phyloP scores from a whole-genome alignment of 441 rosid species.

The Syzygium syzygioides region DNA sequence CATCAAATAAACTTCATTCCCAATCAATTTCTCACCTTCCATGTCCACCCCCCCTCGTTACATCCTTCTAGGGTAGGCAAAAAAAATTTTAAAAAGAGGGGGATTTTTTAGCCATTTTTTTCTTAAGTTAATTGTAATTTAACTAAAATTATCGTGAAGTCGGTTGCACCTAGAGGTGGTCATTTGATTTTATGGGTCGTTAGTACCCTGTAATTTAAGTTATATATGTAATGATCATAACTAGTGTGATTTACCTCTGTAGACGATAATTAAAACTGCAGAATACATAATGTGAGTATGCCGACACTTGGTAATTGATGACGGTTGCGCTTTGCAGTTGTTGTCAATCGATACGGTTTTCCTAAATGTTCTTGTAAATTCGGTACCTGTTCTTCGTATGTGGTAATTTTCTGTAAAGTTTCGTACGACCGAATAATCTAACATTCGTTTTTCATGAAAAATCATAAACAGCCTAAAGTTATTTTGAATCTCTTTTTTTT shows the following conservation, averaged over 20 bases:
- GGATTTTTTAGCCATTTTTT: neutral
- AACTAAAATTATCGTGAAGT: neutral
- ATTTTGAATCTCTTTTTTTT: neutral
- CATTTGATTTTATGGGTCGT: neutral
- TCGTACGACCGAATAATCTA: accelerated
- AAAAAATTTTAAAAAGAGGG: too few relatives aligned
- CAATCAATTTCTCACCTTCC: neutral
- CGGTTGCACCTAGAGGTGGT: too few relatives aligned
- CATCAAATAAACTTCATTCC: neutral
- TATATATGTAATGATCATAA: neutral
- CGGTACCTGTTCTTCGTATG: neutral
- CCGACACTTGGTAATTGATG: neutral
- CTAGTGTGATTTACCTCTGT: neutral
- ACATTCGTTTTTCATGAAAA: neutral
- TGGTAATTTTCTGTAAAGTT: neutral
- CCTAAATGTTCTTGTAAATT: neutral
- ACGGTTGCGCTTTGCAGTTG: neutral
- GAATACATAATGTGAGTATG: neutral
- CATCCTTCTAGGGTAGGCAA: neutral
- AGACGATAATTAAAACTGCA: neutral
- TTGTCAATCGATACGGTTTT: neutral
- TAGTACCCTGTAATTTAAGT: neutral
- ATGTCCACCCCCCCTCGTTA: neutral
- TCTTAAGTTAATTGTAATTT: neutral
- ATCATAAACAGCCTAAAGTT: neutral